Evolutionary conservation across 805 yeast genomes (phyloP), one percentile per base, ranked within the genome.

Genomic region (Monosporozyma aquatica): DNA sequence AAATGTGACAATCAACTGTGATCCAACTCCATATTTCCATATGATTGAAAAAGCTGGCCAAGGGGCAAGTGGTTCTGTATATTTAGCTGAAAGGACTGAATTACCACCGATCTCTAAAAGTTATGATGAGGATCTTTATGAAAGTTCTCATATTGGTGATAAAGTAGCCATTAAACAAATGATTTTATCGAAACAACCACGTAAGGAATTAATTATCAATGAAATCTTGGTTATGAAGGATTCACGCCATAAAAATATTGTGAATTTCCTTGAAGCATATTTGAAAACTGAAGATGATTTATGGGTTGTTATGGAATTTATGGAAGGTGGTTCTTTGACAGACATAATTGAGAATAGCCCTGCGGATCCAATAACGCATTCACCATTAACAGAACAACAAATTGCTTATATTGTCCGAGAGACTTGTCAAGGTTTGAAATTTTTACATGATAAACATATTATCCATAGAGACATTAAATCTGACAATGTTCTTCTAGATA

Each of bases 241-340:
- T 56, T 81, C 94, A 13, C 89, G 84, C 49, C 97, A 92, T 65
- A 81, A 83, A 47, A 92, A 92, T 60, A 92, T 92, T 64, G 98
- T 92, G 45, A 92, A 90, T 61, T 92, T 86, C 64, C 66, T 92
- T 46, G 97, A 90, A 58, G 87, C 96, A 1, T 94, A 86, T 56
- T 66, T 90, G 48, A 73, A 87, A 42, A 86, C 87, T 4, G 69
- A 72, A 38, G 73, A 76, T 45, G 97, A 92, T 56, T 69, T 92
- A 46, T 90, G 97, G 96, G 98, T 92, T n/a, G 84, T 94, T 25
- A 92, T 92, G 99, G 99, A 92, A 64, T 94, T 80, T 61, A 92
- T 92, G 99, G 97, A 94, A 66, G 98, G 98, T 42, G 99, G 99
- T 1, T 84, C 96, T 4, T 69, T 92, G 52, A 92, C 97, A 0